Conservation (phyloP, 768 basidiomycete genomes). For the Chalciporus chontae region DNA sequence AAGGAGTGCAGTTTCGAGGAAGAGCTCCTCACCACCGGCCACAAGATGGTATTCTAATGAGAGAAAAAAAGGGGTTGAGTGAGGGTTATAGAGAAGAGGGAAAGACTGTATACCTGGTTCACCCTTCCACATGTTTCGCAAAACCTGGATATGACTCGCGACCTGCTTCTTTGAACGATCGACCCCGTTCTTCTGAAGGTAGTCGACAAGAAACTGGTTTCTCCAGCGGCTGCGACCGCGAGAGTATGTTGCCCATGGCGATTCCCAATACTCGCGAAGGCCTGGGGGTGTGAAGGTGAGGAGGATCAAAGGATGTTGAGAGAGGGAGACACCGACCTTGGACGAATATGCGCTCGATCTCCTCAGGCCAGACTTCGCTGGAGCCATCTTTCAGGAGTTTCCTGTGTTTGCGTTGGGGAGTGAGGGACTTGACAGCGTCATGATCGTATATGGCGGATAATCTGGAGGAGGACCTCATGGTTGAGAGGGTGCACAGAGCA, state of each 20-base stretch:
- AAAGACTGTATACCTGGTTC: conserved; percentile 52
- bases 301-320: neutral
- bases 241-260: conserved; percentile 77
- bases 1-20: conserved; percentile 46
- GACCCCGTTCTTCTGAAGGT: conserved; percentile 66
- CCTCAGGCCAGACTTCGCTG: conserved; percentile 79
- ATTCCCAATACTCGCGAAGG: conserved; percentile 74
- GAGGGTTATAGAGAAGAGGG: neutral
- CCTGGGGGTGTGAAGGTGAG: conserved; percentile 37
- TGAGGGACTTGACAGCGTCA: conserved; percentile 32
- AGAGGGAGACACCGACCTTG: conserved; percentile 43
- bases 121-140: conserved; percentile 87
- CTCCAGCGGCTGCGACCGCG: conserved; percentile 78
- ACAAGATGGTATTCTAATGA: conserved; percentile 69
- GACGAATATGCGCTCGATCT: conserved; percentile 73
- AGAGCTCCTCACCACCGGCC: conserved; percentile 75
- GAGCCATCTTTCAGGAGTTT: conserved; percentile 82
- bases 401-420: conserved; percentile 77
- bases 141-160: conserved; percentile 83
- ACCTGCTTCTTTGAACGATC: conserved; percentile 83
- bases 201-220: conserved; percentile 83
- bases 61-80: conserved; percentile 8
- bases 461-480: conserved; percentile 25
- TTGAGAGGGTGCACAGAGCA: conserved; percentile 9
- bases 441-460: conserved; percentile 19